These are phyloP conservation scores for Nemania diffusa DNA, from an alignment of 2,329 filamentous ascomycete species.

Conservation along the genomic window DNA sequence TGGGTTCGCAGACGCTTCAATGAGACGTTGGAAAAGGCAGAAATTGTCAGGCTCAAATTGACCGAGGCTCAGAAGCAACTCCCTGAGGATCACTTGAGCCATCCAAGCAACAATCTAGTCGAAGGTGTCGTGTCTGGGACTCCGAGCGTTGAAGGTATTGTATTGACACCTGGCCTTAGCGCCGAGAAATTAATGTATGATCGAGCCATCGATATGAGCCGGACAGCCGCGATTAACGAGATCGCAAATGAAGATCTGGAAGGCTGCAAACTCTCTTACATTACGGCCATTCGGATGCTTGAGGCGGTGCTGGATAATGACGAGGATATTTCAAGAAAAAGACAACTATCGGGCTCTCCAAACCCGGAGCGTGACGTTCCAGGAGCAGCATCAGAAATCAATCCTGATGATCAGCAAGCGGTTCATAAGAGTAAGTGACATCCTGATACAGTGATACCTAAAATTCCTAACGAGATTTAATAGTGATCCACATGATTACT, in stretches of 20 bases:
- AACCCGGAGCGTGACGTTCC: slow-evolving; percentile 57
- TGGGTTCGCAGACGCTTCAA: slow-evolving; percentile 97
- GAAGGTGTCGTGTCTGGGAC: slow-evolving; percentile 67
- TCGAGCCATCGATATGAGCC: slow-evolving; percentile 95
- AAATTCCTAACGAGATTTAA: slow-evolving; percentile 43
- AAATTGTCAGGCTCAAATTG: slow-evolving; percentile 89
- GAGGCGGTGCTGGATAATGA: slow-evolving; percentile 93
- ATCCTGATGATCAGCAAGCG: slow-evolving; percentile 76
- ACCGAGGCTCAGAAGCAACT: slow-evolving; percentile 86
- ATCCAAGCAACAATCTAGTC: slow-evolving; percentile 79
- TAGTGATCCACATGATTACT: slow-evolving; percentile 72
- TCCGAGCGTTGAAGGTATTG: slow-evolving; percentile 80
- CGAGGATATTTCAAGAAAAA: slow-evolving; percentile 62
- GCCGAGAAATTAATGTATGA: slow-evolving; percentile 99
- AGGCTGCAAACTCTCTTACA: slow-evolving; percentile 91
- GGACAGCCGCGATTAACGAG: slow-evolving; percentile 92
- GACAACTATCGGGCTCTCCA: slow-evolving; percentile 52
- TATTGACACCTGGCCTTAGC: slow-evolving; percentile 87
- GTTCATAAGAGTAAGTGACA: slow-evolving; percentile 75
- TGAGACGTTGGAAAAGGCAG: slow-evolving; percentile 95
- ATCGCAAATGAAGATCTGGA: slow-evolving; percentile 88
- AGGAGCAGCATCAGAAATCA: slow-evolving; percentile 62
- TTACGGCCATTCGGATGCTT: slow-evolving; percentile 92
- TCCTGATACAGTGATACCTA: slow-evolving; percentile 31
- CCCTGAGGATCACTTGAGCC: slow-evolving; percentile 84